phyloP scores from a whole-genome alignment of 2,329 filamentous ascomycete species.

The Sclerotinia nivalis region DNA sequence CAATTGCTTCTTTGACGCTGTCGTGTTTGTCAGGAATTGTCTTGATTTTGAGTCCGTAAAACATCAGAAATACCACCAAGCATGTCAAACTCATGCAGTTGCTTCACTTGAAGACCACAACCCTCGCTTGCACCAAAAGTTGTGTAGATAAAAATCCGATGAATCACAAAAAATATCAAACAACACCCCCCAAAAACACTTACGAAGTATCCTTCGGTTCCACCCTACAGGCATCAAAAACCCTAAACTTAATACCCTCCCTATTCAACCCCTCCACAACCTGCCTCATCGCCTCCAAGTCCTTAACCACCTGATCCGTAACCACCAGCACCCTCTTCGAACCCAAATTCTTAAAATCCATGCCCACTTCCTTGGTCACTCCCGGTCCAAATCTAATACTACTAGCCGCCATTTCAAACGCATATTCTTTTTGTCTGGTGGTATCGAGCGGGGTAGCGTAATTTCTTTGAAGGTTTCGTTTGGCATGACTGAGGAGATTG shows the following conservation, averaged over 20 bases:
- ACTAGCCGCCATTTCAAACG: constrained; percentile 97
- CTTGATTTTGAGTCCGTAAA: background rate
- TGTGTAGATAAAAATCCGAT: background rate
- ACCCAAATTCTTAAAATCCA: constrained; percentile 94
- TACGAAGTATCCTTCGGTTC: constrained; percentile 95
- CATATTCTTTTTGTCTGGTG: constrained; percentile 85
- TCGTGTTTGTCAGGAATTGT: background rate
- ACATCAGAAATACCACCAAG: background rate
- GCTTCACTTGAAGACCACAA: background rate
- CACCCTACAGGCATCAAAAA: constrained; percentile 78
- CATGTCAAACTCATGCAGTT: background rate
- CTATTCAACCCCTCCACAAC: constrained; percentile 75
- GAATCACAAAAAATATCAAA: background rate
- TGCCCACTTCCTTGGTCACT: constrained; percentile 92
- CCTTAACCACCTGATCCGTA: constrained; percentile 79
- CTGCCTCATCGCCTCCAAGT: constrained; percentile 86
- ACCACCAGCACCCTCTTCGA: constrained; percentile 87
- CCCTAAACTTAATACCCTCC: constrained; percentile 77
- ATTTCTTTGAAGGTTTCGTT: constrained; percentile 49
- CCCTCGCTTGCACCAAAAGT: no score
- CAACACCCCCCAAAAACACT: constrained; percentile 41
- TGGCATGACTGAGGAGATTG: constrained; percentile 46
- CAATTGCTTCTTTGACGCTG: constrained; percentile 86
- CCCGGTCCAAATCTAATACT: constrained; percentile 93
- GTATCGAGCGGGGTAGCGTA: constrained; percentile 76